Evolutionary conservation across 2,329 filamentous ascomycete species (phyloP), one percentile per base, ranked within the genome.

Genomic region (Aspergillus proliferans): DNA sequence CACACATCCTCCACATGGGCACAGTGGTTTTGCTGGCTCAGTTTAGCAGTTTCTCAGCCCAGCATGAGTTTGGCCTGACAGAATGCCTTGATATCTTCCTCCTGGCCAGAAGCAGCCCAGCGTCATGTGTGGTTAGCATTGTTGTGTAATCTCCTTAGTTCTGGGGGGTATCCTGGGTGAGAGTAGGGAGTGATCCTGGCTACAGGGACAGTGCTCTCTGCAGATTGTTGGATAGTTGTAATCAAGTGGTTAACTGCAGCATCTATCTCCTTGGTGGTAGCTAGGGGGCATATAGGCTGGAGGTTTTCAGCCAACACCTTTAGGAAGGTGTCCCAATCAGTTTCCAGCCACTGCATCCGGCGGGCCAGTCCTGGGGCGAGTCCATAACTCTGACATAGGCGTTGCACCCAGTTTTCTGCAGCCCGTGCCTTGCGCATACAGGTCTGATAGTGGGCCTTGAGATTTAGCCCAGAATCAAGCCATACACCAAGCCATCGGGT

Each of bases 291-390:
- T 14, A 24, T 19, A 3, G 44, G 44, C 14, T 34, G 4, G 12
- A 36, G 30, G 9, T 12, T 10, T 2, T 14, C 15, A 22, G 19
- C 18, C n/a, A 47, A 6, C 2, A 14, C 6, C 18, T 21, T 22
- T 12, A 38, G 15, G 18, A 46, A 38, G 3, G 6, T 14, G 14
- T 38, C 30, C 30, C 45, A 22, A 43, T 52, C 0, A 22, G 36
- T 33, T 46, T 52, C 45, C 42, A 34, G 15, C 47, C 42, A 10
- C 41, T 46, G 1, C 19, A 12, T 9, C 6, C n/a, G n/a, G n/a
- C n/a, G n/a, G n/a, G n/a, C n/a, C n/a, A n/a, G n/a, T n/a, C n/a
- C n/a, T n/a, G n/a, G n/a, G n/a, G n/a, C n/a, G n/a, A n/a, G n/a
- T n/a, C n/a, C n/a, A n/a, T n/a, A n/a, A n/a, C n/a, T n/a, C n/a